phyloP scores from a whole-genome alignment of 164 flowering plant species.

The Brasenia schreberi region DNA sequence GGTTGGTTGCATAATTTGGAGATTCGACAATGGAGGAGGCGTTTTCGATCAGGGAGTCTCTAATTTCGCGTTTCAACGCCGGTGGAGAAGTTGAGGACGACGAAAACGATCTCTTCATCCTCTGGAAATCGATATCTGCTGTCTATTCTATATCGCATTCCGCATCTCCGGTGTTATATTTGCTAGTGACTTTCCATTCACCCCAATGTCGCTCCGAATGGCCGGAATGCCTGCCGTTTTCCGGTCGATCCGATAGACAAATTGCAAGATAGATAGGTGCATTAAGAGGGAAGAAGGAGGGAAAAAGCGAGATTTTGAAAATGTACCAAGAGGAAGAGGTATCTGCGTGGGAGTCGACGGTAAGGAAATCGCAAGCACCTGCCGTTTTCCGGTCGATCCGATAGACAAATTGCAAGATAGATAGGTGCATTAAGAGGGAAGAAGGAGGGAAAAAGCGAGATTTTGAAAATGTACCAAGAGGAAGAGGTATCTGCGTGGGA shows the following conservation, averaged over 20 bases:
- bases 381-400: no score
- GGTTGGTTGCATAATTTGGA: not conserved
- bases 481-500: not conserved
- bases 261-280: not conserved
- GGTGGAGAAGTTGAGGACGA: not conserved
- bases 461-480: not conserved
- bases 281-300: not conserved
- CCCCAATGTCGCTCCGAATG: not conserved
- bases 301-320: not conserved
- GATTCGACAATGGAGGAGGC: not conserved
- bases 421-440: not conserved
- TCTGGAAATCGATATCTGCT: not conserved
- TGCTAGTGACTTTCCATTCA: not conserved
- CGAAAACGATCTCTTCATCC: not conserved
- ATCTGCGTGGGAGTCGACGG: slow-evolving; percentile 1
- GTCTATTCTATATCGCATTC: not conserved
- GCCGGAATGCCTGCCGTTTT: no score
- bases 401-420: not conserved
- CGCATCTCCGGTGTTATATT: not conserved
- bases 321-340: not conserved
- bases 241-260: no score
- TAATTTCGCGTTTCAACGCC: not conserved
- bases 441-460: not conserved
- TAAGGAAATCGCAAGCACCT: not conserved
- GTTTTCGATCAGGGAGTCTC: not conserved